Percentiles rank a stretch among this genome's conserved stretches.
phyloP scores from a whole-genome alignment of 176 grass and related monocot species.

The Phoenix dactylifera region DNA sequence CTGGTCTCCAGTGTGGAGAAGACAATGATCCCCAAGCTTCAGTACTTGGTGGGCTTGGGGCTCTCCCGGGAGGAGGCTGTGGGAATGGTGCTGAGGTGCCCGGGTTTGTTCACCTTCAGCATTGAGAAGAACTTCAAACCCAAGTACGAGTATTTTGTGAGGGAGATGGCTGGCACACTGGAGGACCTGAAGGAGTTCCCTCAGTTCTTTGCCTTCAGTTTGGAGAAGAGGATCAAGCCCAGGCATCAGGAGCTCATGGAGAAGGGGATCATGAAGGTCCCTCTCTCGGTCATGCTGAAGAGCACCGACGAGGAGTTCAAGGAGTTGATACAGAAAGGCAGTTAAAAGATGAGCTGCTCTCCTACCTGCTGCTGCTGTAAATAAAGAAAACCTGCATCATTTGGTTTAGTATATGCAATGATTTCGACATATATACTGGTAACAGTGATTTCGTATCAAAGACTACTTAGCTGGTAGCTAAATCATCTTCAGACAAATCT shows the following conservation, averaged over 20 bases:
- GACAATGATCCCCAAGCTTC: slow-evolving; percentile 62
- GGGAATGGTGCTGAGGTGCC: slow-evolving; percentile 34
- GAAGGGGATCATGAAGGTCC: slow-evolving; percentile 21
- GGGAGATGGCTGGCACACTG: slow-evolving; percentile 27
- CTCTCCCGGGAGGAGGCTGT: slow-evolving; percentile 37
- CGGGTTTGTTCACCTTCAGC: slow-evolving; percentile 62
- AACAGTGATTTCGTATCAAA: no score
- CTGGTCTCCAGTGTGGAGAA: slow-evolving; percentile 53
- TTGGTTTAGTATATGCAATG: no score
- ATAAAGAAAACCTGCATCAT: no score
- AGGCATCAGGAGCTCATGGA: slow-evolving; percentile 31
- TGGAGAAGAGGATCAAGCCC: slow-evolving; percentile 59
- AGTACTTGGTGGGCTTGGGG: slow-evolving; percentile 29
- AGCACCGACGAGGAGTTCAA: slow-evolving; percentile 53
- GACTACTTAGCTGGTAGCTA: no score
- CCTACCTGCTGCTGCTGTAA: no score
- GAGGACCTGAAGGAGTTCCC: slow-evolving; percentile 54
- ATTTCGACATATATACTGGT: no score
- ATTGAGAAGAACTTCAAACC: slow-evolving; percentile 57
- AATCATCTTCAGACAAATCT: no score
- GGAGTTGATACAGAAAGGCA: neutral
- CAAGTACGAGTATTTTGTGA: slow-evolving; percentile 44
- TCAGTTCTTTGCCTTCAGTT: slow-evolving; percentile 75
- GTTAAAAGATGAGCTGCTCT: no score
- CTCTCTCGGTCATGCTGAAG: slow-evolving; percentile 55